Conservation (phyloP, 2,329 filamentous ascomycete species). For the Aspergillus latus region DNA sequence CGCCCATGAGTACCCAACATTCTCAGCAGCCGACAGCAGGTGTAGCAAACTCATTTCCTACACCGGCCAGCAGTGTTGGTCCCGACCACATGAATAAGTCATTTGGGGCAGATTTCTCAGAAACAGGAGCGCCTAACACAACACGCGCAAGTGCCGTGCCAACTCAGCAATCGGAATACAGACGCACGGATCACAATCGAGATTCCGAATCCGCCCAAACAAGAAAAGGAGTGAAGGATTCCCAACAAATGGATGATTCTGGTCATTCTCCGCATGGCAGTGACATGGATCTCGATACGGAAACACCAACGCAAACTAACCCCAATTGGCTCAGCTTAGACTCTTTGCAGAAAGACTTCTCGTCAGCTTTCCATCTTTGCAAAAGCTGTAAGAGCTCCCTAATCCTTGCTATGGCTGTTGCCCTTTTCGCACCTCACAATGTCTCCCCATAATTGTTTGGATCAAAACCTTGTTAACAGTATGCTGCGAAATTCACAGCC, state of each 20-base stretch:
- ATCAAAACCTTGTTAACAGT: slow-evolving; percentile 45
- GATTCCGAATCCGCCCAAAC: slow-evolving; percentile 20
- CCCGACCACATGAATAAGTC: slow-evolving; percentile 37
- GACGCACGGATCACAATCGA: slow-evolving; percentile 38
- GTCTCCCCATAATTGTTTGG: slow-evolving; percentile 28
- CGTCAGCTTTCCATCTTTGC: slow-evolving; percentile 50
- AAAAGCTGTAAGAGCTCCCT: slow-evolving; percentile 52
- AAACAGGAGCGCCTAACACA: slow-evolving; percentile 15
- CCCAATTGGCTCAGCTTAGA: slow-evolving; percentile 38
- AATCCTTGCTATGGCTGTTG: slow-evolving; percentile 35
- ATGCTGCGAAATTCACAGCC: slow-evolving; percentile 38
- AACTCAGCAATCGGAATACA: slow-evolving; percentile 30
- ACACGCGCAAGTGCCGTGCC: slow-evolving; percentile 20
- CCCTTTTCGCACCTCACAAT: slow-evolving; percentile 26
- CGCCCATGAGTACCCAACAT: slow-evolving; percentile 45
- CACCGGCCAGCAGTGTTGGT: slow-evolving; percentile 48
- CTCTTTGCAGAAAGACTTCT: slow-evolving; percentile 47
- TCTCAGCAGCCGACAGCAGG: slow-evolving; percentile 44
- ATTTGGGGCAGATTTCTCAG: slow-evolving; percentile 25
- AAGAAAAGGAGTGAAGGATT: slow-evolving; percentile 23
- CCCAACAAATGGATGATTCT: slow-evolving; percentile 22
- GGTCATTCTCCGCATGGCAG: slow-evolving; percentile 26
- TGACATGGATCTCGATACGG: slow-evolving; percentile 43
- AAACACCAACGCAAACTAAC: slow-evolving; percentile 21
- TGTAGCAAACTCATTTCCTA: slow-evolving; percentile 45